These are phyloP conservation scores for Schoenoplectus triqueter DNA, from an alignment of 202 grass and related monocot species.

Conservation along the genomic window DNA sequence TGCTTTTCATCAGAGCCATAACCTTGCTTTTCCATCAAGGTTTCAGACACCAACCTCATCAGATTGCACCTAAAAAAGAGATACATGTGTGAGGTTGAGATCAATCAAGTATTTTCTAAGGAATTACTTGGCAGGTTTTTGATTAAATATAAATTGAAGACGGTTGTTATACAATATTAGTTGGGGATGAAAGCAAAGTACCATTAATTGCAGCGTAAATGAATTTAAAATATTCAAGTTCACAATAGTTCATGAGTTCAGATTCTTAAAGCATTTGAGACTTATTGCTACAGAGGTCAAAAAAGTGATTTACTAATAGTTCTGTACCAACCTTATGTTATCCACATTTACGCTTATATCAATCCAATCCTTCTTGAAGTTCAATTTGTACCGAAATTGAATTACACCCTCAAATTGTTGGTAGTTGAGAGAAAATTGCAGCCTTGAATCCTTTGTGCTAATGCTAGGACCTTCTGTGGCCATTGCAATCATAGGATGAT, in stretches of 20 bases:
- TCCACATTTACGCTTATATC: constrained; percentile 57
- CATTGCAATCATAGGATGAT: constrained; percentile 63
- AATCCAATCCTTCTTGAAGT: constrained; percentile 62
- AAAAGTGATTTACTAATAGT: neutral
- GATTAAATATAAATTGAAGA: neutral
- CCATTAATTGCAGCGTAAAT: neutral
- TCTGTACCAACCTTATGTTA: constrained; percentile 58
- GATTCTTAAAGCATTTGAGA: neutral
- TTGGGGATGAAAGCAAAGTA: neutral
- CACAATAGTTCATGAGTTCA: neutral
- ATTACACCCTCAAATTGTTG: constrained; percentile 68
- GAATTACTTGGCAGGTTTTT: too few species aligned
- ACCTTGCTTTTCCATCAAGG: constrained; percentile 68
- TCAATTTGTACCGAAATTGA: constrained; percentile 53
- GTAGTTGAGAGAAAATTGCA: constrained; percentile 68
- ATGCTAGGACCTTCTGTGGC: constrained; percentile 40
- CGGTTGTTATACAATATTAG: neutral
- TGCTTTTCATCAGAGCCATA: constrained; percentile 75
- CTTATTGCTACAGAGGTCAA: neutral
- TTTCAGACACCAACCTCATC: constrained; percentile 65
- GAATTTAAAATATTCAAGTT: neutral
- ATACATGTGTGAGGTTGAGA: neutral
- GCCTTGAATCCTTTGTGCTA: constrained; percentile 47
- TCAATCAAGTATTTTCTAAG: neutral
- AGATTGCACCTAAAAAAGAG: constrained; percentile 62